Evolutionary conservation across 345 rosid genomes (phyloP).

Genomic region (Pugionium dolabratum): DNA sequence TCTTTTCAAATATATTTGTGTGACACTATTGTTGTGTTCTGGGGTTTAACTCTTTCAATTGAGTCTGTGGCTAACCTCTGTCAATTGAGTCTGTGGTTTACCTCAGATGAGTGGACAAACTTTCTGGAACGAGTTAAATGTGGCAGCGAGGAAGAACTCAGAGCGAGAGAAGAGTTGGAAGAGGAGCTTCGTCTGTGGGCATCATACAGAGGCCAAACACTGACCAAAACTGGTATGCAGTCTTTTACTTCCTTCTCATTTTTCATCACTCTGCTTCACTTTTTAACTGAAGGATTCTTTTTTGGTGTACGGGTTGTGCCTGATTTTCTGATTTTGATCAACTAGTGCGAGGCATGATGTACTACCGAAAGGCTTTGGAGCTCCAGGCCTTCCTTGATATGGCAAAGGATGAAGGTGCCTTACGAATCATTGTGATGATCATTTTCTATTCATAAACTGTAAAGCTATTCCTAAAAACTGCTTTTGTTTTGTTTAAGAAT

Average conservation of each 20-base stretch:
- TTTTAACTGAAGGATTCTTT: slow-evolving; percentile 10
- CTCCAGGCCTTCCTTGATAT: slow-evolving; percentile 84
- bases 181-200: slow-evolving; percentile 80
- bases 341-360: slow-evolving; percentile 88
- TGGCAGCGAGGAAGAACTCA: slow-evolving; percentile 57
- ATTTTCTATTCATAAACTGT: background rate
- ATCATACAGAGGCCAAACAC: slow-evolving; percentile 79
- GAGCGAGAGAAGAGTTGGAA: slow-evolving; percentile 44
- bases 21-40: background rate
- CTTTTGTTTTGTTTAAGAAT: slow-evolving; percentile 35
- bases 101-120: slow-evolving; percentile 74
- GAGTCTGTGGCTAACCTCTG: slow-evolving; percentile 18
- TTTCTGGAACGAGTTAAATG: slow-evolving; percentile 59
- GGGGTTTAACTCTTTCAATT: background rate
- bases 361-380: slow-evolving; percentile 74
- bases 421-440: slow-evolving; percentile 1
- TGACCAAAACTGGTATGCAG: slow-evolving; percentile 70
- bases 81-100: slow-evolving; percentile 25
- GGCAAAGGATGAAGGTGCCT: slow-evolving; percentile 61
- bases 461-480: slow-evolving; percentile 28
- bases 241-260: slow-evolving; percentile 32
- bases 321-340: slow-evolving; percentile 21
- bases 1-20: background rate
- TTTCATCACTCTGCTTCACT: slow-evolving; percentile 39
- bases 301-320: background rate